Base-by-base conservation (phyloP, 2,329 filamentous ascomycete species). In the Xylariaceae sp. region DNA sequence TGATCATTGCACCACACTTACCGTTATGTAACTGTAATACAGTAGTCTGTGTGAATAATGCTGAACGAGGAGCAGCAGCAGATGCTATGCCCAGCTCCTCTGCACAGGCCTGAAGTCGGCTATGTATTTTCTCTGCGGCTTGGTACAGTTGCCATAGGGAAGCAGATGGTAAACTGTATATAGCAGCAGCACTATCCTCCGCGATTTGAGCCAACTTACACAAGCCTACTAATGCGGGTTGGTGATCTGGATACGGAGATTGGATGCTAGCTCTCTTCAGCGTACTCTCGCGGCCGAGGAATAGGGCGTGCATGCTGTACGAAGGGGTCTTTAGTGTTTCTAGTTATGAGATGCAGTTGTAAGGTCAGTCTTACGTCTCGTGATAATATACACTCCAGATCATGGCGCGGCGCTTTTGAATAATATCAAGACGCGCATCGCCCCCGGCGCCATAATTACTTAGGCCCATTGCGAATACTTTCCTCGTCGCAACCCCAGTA, bases 131-230 rank as follows among this genome's bases (percentile, higher is more conserved):
- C n/a, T 47, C 44, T 13, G 50, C 50, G 13, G 37, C 39, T 8
- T 47, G 36, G 26, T 53, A 47, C 8, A 53, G 30, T 18, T 53
- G 42, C 43, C 43, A 53, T 20, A 53, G 21, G 11, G 50, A 53
- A 11, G 24, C 20, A 9, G 36, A 41, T 10, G 36, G 26, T 23
- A 29, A 13, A 10, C 20, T 26, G 16, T 53, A 53, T 21, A 53
- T 46, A 20, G 37, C 45, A 21, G 36, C 20, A 15, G 37, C 23
- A 16, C 43, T 36, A 15, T 53, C 50, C 24, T 53, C 50, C 29
- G 44, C 50, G 30, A 53, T 53, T 35, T 53, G 42, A 16, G 50
- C 50, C 3, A 53, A 36, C 33, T 53, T 53, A 24, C 50, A 53
- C 2, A 53, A 43, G 15, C 50, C 50, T 10, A 53, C 37, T 27